Conservation (phyloP, 2,329 filamentous ascomycete species). For the Corinectria fuckeliana region DNA sequence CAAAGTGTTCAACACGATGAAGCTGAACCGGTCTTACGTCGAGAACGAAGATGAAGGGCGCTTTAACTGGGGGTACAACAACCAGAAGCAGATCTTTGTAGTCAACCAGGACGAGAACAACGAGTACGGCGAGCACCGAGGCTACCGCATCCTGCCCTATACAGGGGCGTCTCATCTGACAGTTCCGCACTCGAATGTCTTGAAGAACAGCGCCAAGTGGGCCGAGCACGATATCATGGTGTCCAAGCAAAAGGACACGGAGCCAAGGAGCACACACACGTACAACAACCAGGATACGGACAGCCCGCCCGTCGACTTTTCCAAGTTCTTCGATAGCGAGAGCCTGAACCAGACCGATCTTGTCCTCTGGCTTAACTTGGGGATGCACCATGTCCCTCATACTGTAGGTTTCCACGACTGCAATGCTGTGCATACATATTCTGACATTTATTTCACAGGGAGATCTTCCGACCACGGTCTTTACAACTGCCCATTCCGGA, state of each 20-base stretch:
- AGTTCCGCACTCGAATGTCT: conserved; percentile 49
- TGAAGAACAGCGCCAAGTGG: conserved; percentile 54
- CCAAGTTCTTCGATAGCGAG: conserved; percentile 52
- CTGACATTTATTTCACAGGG: conserved; percentile 2
- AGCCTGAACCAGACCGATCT: conserved; percentile 45
- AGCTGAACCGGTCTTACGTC: conserved; percentile 7
- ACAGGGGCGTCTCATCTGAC: conserved; percentile 50
- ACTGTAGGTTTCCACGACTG: neutral
- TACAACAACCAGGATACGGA: conserved; percentile 47
- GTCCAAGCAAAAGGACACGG: conserved; percentile 47
- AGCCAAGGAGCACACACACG: conserved; percentile 42
- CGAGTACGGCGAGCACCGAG: conserved; percentile 54
- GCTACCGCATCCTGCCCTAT: conserved; percentile 51
- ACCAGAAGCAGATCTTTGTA: conserved; percentile 51
- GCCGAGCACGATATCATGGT: conserved; percentile 45
- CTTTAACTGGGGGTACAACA: conserved; percentile 51
- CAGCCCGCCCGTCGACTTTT: conserved; percentile 53
- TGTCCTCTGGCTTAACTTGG: conserved; percentile 56
- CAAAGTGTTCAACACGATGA: conserved; percentile 20
- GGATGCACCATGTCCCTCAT: conserved; percentile 52
- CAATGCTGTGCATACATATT: too few species aligned
- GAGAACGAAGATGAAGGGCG: conserved; percentile 53
- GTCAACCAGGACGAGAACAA: conserved; percentile 55
- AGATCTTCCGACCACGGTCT: conserved; percentile 12
- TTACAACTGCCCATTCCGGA: conserved; percentile 9